Base-by-base conservation (phyloP, 1,284 basidiomycete genomes). In the Termitomyces sp. region DNA sequence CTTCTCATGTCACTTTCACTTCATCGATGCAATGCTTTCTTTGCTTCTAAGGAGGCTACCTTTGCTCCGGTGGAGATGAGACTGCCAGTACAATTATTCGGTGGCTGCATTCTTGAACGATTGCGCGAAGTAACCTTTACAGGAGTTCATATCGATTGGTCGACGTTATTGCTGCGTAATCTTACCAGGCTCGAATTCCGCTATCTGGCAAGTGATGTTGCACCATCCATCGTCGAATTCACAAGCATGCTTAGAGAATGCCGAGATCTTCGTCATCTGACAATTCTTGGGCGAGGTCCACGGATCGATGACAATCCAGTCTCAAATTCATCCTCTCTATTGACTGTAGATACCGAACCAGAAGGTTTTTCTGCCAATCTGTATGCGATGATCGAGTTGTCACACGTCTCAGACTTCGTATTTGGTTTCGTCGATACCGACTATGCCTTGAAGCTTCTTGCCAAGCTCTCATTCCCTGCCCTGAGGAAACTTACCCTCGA, bases 141-240 rank as follows among this genome's bases (percentile, higher is more conserved):
- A 1, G 81, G 81, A 1, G 80, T 81, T 13, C 81, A 83, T 58
- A 62, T 82, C 41, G 72, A 80, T 54, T 83, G 81, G 81, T 47
- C 63, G 5, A 57, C 46, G 10, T 70, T 71, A 8, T 62, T 69
- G 12, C 63, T 81, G 44, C 60, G 58, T 4, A 71, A 73, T 53
- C 72, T 83, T 12, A 67, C 67, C n/a, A 68, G 66, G 19, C 65
- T 83, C 36, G 74, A 80, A 55, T 66, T 82, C 59, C 80, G 73
- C 58, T 83, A 78, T 56, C 78, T 81, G 17, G 73, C 81, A 1
- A 68, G 61, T 34, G 75, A 80, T 40, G 78, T 83, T 24, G 73
- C 76, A 67, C 81, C 82, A 2, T 71, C 70, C 5, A 59, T 78
- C 46, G 56, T 64, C 0, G 70, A 81, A 53, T 81, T 83, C 54